Percentiles rank a stretch among this genome's conserved stretches.
phyloP scores from a whole-genome alignment of 495 filamentous ascomycete genomes.

The Aspergillus carlsbadensis region DNA sequence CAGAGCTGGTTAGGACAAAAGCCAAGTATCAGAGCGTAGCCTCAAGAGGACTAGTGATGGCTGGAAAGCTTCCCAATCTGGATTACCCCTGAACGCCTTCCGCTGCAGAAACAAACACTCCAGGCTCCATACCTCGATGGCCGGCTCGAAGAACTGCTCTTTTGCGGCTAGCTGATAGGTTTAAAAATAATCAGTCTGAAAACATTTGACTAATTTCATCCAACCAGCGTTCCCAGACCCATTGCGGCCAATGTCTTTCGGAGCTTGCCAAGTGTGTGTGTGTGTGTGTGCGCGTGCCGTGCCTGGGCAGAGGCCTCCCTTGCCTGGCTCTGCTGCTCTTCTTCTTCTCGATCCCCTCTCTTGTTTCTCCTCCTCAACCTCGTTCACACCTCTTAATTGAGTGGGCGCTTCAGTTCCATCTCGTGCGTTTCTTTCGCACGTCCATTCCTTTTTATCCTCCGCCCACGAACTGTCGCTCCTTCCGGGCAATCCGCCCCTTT shows the following conservation, averaged over 20 bases:
- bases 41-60: not conserved
- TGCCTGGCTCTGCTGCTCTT: not conserved
- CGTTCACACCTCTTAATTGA: slow-evolving; percentile 12
- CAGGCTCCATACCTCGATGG: not conserved
- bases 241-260: not conserved
- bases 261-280: not conserved
- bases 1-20: not conserved
- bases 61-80: slow-evolving; percentile 10
- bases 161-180: slow-evolving; percentile 6
- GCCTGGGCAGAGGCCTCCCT: not conserved
- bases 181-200: slow-evolving; percentile 5
- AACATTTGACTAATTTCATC: slow-evolving; percentile 1
- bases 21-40: slow-evolving; percentile 3
- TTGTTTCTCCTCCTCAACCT: slow-evolving; percentile 4
- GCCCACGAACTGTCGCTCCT: slow-evolving; percentile 15
- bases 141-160: not conserved
- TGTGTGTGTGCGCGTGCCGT: not conserved
- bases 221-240: not conserved
- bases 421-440: slow-evolving; percentile 34
- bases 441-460: slow-evolving; percentile 31
- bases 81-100: slow-evolving; percentile 15
- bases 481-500: slow-evolving; percentile 15
- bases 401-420: slow-evolving; percentile 13
- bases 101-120: slow-evolving; percentile 9
- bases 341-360: not conserved